phyloP scores from a whole-genome alignment of 2,329 filamentous ascomycete species.

The Aureobasidium namibiae region DNA sequence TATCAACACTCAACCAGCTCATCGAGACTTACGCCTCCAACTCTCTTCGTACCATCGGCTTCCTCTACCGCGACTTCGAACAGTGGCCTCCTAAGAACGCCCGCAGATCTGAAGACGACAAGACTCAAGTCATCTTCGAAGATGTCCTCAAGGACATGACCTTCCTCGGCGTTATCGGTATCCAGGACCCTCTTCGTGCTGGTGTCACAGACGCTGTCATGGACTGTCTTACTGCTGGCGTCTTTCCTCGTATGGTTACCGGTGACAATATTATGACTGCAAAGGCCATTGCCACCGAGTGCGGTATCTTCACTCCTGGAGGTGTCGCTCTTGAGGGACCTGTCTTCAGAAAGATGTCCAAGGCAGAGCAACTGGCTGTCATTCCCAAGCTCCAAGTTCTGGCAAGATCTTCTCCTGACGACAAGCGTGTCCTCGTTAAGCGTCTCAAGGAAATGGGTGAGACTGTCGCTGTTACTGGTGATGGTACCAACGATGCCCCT shows the following conservation, averaged over 20 bases:
- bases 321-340: constrained; percentile 39
- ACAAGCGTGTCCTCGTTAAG: constrained; percentile 59
- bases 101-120: constrained; percentile 51
- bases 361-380: constrained; percentile 41
- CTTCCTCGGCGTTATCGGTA: constrained; percentile 64
- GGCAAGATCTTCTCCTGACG: constrained; percentile 60
- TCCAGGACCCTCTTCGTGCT: constrained; percentile 63
- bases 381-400: constrained; percentile 60
- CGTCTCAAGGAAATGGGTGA: constrained; percentile 57
- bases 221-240: constrained; percentile 59
- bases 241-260: constrained; percentile 66
- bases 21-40: constrained; percentile 72
- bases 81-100: constrained; percentile 64
- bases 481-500: constrained; percentile 59
- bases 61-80: constrained; percentile 71
- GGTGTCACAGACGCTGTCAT: constrained; percentile 61
- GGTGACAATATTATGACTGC: constrained; percentile 66
- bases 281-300: constrained; percentile 64
- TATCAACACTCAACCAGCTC: constrained; percentile 52
- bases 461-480: constrained; percentile 59
- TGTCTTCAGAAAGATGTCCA: constrained; percentile 35
- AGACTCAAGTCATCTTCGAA: constrained; percentile 55
- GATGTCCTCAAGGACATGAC: constrained; percentile 64
- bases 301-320: constrained; percentile 51
- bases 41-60: constrained; percentile 75